These are phyloP conservation scores for Talaromyces sp. DNA, from an alignment of 2,329 filamentous ascomycete genomes.

Conservation along the genomic window DNA sequence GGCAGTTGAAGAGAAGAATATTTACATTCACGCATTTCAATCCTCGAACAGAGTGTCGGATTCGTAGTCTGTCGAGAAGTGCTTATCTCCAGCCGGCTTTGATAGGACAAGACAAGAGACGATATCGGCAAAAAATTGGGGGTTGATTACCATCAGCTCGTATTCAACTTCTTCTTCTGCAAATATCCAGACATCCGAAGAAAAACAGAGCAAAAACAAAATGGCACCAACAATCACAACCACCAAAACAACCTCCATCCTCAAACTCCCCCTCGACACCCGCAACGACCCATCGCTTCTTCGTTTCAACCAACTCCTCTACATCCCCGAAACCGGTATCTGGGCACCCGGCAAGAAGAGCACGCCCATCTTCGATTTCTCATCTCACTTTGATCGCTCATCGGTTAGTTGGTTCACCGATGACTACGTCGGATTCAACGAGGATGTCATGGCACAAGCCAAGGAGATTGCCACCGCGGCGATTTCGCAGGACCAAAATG, in stretches of 20 bases:
- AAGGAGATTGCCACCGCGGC: slow-evolving; percentile 11
- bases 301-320: slow-evolving; percentile 19
- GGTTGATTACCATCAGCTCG: not conserved
- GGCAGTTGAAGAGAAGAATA: not conserved
- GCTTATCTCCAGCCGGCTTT: not conserved
- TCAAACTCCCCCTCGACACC: slow-evolving; percentile 16
- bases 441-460: slow-evolving; percentile 12
- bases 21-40: not conserved
- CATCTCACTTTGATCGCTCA: slow-evolving; percentile 15
- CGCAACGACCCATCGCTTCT: slow-evolving; percentile 14
- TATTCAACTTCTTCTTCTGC: not conserved
- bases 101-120: not conserved
- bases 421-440: slow-evolving; percentile 17
- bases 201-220: not conserved
- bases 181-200: not conserved
- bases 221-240: slow-evolving; percentile 18
- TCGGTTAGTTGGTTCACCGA: slow-evolving; percentile 15
- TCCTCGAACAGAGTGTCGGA: not conserved
- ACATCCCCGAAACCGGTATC: slow-evolving; percentile 19
- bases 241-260: slow-evolving; percentile 10
- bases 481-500: slow-evolving; percentile 1
- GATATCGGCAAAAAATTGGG: not conserved
- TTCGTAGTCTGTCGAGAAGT: not conserved
- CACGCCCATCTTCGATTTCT: slow-evolving; percentile 17
- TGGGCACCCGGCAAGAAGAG: slow-evolving; percentile 19